Percentiles rank a stretch among this genome's conserved stretches.
Conservation (phyloP, 495 filamentous ascomycete species). For the Neurospora hispaniola region DNA sequence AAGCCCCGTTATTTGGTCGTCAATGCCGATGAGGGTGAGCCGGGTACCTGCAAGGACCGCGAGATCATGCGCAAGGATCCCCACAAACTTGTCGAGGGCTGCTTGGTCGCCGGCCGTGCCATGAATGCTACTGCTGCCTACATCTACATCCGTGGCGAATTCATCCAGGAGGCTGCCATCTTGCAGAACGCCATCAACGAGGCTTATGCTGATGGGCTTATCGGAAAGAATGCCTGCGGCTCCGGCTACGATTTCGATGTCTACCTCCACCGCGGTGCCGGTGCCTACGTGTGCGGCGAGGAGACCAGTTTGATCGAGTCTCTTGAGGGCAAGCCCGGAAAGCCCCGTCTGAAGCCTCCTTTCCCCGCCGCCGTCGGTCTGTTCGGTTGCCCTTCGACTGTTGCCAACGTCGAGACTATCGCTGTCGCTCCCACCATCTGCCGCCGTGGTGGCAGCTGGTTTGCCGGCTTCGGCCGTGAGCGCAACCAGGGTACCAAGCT, state of each 20-base stretch:
- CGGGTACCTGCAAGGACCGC: constrained; percentile 97
- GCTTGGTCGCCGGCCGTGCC: constrained; percentile 87
- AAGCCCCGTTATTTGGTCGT: constrained; percentile 94
- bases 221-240: constrained; percentile 96
- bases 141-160: constrained; percentile 99
- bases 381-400: constrained; percentile 94
- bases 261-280: constrained; percentile 91
- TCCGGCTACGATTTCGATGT: constrained; percentile 97
- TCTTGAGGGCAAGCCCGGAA: constrained; percentile 94
- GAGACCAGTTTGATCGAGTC: constrained; percentile 97
- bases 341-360: constrained; percentile 94
- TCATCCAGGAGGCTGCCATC: constrained; percentile 92
- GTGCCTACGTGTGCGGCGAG: constrained; percentile 95
- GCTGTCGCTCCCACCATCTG: constrained; percentile 94
- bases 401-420: constrained; percentile 95
- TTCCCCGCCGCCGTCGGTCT: constrained; percentile 96
- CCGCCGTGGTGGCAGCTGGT: constrained; percentile 86
- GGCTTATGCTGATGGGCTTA: constrained; percentile 83
- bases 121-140: constrained; percentile 98
- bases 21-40: constrained; percentile 98
- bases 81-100: constrained; percentile 96
- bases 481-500: constrained; percentile 95
- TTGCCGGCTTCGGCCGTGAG: constrained; percentile 84
- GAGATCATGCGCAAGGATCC: constrained; percentile 99
- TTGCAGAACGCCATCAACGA: constrained; percentile 94